phyloP scores from a whole-genome alignment of 331 rosid genomes.

The Dryas integrifolia region DNA sequence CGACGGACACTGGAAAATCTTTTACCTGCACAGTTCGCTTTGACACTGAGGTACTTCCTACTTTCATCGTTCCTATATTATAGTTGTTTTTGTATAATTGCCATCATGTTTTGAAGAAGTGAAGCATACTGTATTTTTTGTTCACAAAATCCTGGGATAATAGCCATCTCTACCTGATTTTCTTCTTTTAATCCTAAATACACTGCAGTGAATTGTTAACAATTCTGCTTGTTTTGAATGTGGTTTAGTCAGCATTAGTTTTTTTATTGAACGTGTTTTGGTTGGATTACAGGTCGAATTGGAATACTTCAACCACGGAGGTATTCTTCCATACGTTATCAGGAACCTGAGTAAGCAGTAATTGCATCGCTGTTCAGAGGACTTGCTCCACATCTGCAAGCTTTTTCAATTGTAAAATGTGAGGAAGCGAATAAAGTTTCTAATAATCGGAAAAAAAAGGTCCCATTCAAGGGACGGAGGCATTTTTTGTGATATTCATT shows the following conservation, averaged over 20 bases:
- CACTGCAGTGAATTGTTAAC: too few species aligned
- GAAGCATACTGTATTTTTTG: neutral
- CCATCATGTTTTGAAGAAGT: neutral
- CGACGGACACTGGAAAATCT: conserved; percentile 69
- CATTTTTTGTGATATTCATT: neutral
- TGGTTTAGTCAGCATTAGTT: neutral
- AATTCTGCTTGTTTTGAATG: too few species aligned
- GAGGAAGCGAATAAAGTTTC: conserved; percentile 29
- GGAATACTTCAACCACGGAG: conserved; percentile 77
- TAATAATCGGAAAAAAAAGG: conserved; percentile 20
- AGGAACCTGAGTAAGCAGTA: conserved; percentile 65
- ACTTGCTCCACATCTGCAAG: conserved; percentile 16
- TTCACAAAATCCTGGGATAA: too few species aligned
- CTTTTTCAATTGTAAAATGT: conserved; percentile 28
- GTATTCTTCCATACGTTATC: conserved; percentile 81
- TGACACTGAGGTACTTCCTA: conserved; percentile 72
- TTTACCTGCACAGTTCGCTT: conserved; percentile 76
- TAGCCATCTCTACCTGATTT: too few species aligned
- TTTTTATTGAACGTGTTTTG: neutral
- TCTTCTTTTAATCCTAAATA: too few species aligned
- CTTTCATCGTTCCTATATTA: neutral
- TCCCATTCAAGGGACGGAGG: conserved; percentile 21
- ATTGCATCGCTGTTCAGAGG: conserved; percentile 15
- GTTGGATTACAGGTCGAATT: conserved; percentile 71
- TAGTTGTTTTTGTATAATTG: neutral